A percentile compares a stretch with the other conserved stretches of the same genome.
phyloP scores from a whole-genome alignment of 129 eudicot species.

The Tanacetum coccineum region DNA sequence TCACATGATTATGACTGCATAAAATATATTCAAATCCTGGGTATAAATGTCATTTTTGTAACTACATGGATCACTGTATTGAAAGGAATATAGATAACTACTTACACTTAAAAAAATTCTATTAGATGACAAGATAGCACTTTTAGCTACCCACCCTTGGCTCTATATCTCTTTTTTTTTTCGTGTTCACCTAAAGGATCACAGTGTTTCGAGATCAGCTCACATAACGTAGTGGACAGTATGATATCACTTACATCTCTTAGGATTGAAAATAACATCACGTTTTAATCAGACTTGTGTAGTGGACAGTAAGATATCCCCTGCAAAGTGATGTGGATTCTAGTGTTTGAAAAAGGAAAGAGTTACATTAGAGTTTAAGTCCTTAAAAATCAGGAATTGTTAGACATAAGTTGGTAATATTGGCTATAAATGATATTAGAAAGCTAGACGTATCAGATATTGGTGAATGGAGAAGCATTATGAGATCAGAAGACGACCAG shows the following conservation, averaged over 20 bases:
- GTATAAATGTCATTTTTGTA: background rate
- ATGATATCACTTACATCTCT: background rate
- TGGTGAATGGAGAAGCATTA: conserved; percentile 1
- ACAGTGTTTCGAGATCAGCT: background rate
- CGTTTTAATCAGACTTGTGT: background rate
- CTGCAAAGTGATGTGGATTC: background rate
- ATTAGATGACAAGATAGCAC: conserved; percentile 9
- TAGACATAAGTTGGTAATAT: background rate
- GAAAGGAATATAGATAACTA: background rate
- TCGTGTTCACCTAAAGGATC: conserved; percentile 13
- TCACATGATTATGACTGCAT: background rate
- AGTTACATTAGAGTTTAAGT: background rate
- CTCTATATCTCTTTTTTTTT: background rate
- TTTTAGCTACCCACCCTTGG: conserved; percentile 11
- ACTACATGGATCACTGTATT: conserved; percentile 5
- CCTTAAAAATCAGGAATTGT: background rate
- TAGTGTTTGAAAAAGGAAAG: background rate
- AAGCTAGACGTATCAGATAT: conserved; percentile 3
- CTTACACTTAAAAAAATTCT: conserved; percentile 5
- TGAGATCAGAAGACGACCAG: conserved; percentile 2
- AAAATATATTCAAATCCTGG: background rate
- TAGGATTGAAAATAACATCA: background rate
- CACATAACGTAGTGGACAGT: conserved; percentile 5
- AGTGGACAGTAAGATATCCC: too few relatives aligned
- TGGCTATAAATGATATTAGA: conserved; percentile 18